Evolutionary conservation across 805 yeast genomes (phyloP), one percentile per base, ranked within the genome.

Genomic region (Zygosaccharomyces pseudorouxii): DNA sequence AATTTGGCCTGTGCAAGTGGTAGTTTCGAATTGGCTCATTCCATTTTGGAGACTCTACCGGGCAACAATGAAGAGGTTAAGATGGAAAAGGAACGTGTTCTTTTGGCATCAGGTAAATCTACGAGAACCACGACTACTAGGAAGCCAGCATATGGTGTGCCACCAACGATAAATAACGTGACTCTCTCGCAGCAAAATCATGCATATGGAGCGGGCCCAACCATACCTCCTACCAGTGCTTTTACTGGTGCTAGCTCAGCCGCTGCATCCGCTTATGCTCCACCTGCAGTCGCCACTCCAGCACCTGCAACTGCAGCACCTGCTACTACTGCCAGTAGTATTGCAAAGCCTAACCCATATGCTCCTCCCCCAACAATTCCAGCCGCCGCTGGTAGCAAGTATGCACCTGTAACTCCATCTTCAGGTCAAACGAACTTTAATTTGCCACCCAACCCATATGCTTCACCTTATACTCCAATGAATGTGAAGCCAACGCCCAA

Each of bases 1-100:
- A 82, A 80, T 55, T 72, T 85, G 51, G 81, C 89, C 48, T 84
- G 96, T 3, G 81, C 89, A 23, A 81, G 77, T 61, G 98, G 97
- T 23, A 81, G 86, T 54, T 82, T 88, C 57, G 95, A 84, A 8
- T 71, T 92, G 55, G 97, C 98, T 1, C 76, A 73, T 49, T 78
- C 76, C 55, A 80, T 86, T 55, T 75, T 92, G 62, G 72, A 74
- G 39, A 73, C 84, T 51, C 73, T 93, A 59, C 96, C 98, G 10
- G 80, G 78, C 39, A 80, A 80, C 46, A 80, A 82, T 57, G 86
- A 84, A 38, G 87, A 83, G 22, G 82, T 85, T 43, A 79, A 76
- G 47, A 64, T 77, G 38, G 97, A 88, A 60, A 86, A 83, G 65
- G 90, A 86, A 54, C 82, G 99, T 58, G 82, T 92, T 16, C 54